These are phyloP conservation scores for Diaporthe helianthi DNA, from an alignment of 2,329 filamentous ascomycete species.

Conservation along the genomic window DNA sequence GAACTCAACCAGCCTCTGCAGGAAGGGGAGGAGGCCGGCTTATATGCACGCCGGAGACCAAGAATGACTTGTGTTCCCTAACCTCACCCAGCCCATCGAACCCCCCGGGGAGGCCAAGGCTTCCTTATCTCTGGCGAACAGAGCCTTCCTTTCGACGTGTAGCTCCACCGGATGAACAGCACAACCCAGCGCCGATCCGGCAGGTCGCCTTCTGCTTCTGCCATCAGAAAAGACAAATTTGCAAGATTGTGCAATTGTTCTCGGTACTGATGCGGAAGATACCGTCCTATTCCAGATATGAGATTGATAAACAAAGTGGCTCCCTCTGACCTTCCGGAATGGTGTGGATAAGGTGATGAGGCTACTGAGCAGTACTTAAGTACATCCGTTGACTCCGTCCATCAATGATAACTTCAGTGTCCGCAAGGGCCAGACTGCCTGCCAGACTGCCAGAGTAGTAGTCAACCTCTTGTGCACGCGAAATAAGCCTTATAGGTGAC, in stretches of 20 bases:
- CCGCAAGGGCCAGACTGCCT: not conserved
- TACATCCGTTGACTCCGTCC: not conserved
- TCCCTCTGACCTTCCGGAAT: conserved; percentile 4
- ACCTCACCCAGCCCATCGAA: conserved; percentile 4
- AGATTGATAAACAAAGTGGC: not conserved
- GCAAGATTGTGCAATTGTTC: conserved; percentile 2
- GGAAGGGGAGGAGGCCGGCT: not conserved
- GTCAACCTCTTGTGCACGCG: not conserved
- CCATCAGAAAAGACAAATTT: not conserved
- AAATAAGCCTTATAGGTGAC: not conserved
- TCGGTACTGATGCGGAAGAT: conserved; percentile 7
- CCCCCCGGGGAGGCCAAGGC: not conserved
- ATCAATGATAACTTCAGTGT: not conserved
- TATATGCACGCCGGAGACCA: conserved; percentile 21
- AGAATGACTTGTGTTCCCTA: not conserved
- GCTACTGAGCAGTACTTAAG: not conserved
- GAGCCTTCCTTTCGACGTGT: conserved; percentile 21
- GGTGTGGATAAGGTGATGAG: not conserved
- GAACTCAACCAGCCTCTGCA: not conserved
- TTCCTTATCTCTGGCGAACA: conserved; percentile 29
- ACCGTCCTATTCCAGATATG: conserved; percentile 7
- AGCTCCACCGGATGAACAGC: conserved; percentile 24
- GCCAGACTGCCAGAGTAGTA: no score
- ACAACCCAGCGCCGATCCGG: conserved; percentile 28
- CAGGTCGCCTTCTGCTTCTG: conserved; percentile 17